Evolutionary conservation across 2,329 filamentous ascomycete species (phyloP).

Genomic region (Colletotrichum lindemuthianum): DNA sequence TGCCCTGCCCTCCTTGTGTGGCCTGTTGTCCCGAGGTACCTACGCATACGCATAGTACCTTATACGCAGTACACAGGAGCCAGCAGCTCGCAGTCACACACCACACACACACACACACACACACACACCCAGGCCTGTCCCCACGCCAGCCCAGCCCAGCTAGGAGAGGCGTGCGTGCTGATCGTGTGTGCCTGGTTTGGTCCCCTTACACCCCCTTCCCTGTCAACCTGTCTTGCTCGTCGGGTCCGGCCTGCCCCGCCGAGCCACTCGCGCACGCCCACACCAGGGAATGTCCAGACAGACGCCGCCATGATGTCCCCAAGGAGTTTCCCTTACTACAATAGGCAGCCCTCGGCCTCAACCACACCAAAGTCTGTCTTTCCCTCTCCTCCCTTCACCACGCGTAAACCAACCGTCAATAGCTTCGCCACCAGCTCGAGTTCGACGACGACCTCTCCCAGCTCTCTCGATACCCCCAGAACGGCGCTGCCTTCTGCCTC

Average conservation of each 20-base stretch:
- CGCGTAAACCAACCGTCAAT: conserved; percentile 23
- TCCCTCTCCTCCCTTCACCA: conserved; percentile 15
- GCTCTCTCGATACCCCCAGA: conserved; percentile 22
- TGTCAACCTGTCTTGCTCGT: conserved; percentile 36
- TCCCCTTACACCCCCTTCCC: conserved; percentile 31
- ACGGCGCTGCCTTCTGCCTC: conserved; percentile 34
- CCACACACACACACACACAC: neutral
- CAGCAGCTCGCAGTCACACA: too few relatives aligned
- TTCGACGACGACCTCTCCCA: conserved; percentile 8
- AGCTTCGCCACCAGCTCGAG: conserved; percentile 15
- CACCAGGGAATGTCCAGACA: conserved; percentile 34
- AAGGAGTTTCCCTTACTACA: conserved; percentile 39
- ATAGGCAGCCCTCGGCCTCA: conserved; percentile 35
- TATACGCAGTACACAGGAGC: conserved; percentile 1
- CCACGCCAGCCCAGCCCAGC: too few relatives aligned
- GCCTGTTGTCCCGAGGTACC: conserved; percentile 21
- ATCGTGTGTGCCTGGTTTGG: conserved; percentile 29
- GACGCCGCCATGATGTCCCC: conserved; percentile 38
- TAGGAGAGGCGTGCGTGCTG: too few relatives aligned
- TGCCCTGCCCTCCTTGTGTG: conserved; percentile 1
- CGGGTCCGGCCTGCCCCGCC: conserved; percentile 36
- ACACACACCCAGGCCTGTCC: too few relatives aligned
- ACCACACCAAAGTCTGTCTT: conserved; percentile 17
- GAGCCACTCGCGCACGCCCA: conserved; percentile 31
- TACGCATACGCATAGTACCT: neutral